phyloP scores from a whole-genome alignment of 2,329 filamentous ascomycete genomes.

The Colletotrichum higginsianum region DNA sequence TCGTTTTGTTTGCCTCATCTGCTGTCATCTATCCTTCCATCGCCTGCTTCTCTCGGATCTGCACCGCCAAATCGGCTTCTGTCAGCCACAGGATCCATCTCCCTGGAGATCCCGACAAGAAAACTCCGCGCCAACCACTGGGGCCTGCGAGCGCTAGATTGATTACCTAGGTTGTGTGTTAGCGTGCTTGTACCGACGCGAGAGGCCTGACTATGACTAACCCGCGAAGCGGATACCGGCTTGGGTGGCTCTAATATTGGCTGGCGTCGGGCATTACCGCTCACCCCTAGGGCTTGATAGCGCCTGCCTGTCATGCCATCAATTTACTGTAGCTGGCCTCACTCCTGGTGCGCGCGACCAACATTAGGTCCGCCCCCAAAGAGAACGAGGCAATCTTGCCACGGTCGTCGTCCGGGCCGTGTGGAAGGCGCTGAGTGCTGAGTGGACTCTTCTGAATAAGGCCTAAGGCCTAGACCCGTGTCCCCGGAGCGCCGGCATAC shows the following conservation, averaged over 20 bases:
- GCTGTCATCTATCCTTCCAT: conserved; percentile 16
- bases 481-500: conserved; percentile 24
- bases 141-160: conserved; percentile 9
- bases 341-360: not conserved
- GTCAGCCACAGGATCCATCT: conserved; percentile 26
- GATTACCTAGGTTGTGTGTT: not conserved
- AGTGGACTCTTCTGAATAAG: not conserved
- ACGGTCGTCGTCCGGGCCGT: conserved; percentile 31
- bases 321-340: conserved; percentile 3
- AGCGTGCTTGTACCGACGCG: no score
- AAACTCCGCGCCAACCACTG: conserved; percentile 16
- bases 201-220: conserved; percentile 18
- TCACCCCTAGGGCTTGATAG: not conserved
- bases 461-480: conserved; percentile 23
- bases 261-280: conserved; percentile 24
- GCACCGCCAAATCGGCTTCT: conserved; percentile 15
- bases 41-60: conserved; percentile 24
- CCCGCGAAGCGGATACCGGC: not conserved
- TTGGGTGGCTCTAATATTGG: conserved; percentile 12
- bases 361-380: conserved; percentile 13
- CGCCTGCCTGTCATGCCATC: not conserved
- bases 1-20: conserved; percentile 22
- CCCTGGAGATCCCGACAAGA: conserved; percentile 3
- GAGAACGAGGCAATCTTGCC: conserved; percentile 7
- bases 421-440: not conserved